Evolutionary conservation across 306 rosid genomes (phyloP), one percentile per base, ranked within the genome.

Genomic region (Acacia melanoxylon): DNA sequence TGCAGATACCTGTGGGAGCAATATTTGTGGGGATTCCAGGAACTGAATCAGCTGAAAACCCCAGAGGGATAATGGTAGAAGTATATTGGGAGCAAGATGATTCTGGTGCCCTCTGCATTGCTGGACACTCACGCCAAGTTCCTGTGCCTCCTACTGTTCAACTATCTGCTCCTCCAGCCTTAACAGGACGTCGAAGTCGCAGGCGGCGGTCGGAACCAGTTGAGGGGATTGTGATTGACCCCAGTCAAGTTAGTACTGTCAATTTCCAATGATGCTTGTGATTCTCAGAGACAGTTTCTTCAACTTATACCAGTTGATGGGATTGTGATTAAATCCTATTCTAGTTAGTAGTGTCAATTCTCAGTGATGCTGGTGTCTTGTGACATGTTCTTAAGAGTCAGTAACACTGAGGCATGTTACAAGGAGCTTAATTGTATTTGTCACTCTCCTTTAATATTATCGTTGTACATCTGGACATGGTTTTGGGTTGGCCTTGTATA

Each of bases 51-150:
- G 78, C 72, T 10, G 95, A 91, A 72, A 82, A 80, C 75, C 94
- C 94, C 27, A 87, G 87, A 65, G 98, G 97, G 42, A 74, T 80
- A 17, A 91, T 93, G 97, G 97, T 93, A 73, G 92, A 93, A 87
- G 95, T 90, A 35, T 85, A 90, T 48, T 90, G 98, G 98, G 93
- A 90, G 71, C 97, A 89, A 90, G 95, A 93, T 84, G 97, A 95
- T 52, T 77, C 86, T 2, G 97, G 97, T 49, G 79, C 92, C 12
- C 89, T 91, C 8, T 90, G 97, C 88, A 72, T 95, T 45, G 77
- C 93, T 3, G 91, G 94, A 27, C 94, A 90, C 88, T 89, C 98
- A 0, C 69, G 40, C 20, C 85, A 89, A 84, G 86, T 85, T 77
- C 90, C 90, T 42, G 49, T 85, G 44, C 95, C 95, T 72, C 82